Evolutionary conservation across 2,329 filamentous ascomycete species (phyloP), one percentile per base, ranked within the genome.

Genomic region (Cladorrhinum sp.): DNA sequence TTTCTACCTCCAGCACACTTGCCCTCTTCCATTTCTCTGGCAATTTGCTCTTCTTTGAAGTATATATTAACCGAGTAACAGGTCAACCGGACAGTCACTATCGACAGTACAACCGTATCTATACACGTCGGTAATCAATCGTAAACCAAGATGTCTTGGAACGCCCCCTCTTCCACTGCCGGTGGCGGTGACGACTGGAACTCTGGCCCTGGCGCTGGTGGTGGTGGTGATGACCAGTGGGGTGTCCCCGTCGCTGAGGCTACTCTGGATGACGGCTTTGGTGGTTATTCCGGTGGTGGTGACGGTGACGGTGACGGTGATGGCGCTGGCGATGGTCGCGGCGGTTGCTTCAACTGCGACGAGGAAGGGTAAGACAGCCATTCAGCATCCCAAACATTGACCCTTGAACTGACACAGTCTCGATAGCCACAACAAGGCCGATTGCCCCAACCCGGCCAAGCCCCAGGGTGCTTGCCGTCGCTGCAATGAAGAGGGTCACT

Each of bases 321-420:
- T 30, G 75, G 71, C 74, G 69, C 76, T 70, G 66, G 49, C 14
- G 64, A 61, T 51, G 63, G 54, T 14, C 61, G 63, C 60, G 71
- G 64, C 26, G 73, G 76, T 50, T 87, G 84, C 75, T 86, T 75
- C 79, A 87, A 86, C 73, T 88, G 85, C 64, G 82, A 83, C 57
- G 73, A 86, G 66, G 67, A 75, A 30, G 82, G 79, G 78, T 79
- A 71, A 66, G 74, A 69, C 50, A 52, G 23, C 55, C 28, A 65
- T 74, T 69, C 52, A 56, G 24, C 54, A 30, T 7, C 8, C 39
- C 58, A 58, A 14, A 28, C 39, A 36, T 51, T 39, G 57, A 10
- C 66, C 61, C 20, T 55, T 62, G n/a, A 14, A n/a, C 50, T 60
- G 4, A 46, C 39, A 57, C 39, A 57, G n/a, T 62, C 53, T 24